phyloP scores from a whole-genome alignment of 148 eudicot species.

The Vaccinium darrowii region DNA sequence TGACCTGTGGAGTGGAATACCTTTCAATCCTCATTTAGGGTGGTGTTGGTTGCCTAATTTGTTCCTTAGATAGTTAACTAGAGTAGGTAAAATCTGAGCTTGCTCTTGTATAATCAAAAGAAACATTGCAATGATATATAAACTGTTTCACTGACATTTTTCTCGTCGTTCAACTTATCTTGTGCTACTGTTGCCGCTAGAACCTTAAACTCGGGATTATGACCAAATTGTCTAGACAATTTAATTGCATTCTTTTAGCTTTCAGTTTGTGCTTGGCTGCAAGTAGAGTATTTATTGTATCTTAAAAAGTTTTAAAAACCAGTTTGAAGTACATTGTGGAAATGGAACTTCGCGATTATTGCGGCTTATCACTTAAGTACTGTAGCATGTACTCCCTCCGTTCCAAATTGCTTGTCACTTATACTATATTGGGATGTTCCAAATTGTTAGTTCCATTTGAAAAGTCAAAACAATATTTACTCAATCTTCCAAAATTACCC shows the following conservation, averaged over 20 bases:
- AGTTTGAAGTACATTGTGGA: not conserved
- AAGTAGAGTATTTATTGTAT: not conserved
- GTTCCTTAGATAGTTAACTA: too few species aligned
- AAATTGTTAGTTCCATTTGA: too few species aligned
- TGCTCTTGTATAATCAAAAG: too few species aligned
- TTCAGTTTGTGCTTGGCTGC: conserved; percentile 1
- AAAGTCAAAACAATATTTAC: too few species aligned
- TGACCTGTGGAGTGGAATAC: not conserved
- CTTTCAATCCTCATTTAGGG: not conserved
- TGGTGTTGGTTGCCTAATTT: too few species aligned
- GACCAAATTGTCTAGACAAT: not conserved
- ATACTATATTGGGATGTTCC: too few species aligned
- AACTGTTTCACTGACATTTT: too few species aligned
- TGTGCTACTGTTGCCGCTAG: not conserved
- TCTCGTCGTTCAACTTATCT: too few species aligned
- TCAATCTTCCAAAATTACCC: too few species aligned
- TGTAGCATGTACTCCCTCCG: not conserved
- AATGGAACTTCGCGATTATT: not conserved
- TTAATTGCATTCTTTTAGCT: not conserved
- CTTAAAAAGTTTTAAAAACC: not conserved
- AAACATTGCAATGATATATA: too few species aligned
- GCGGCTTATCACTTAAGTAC: not conserved
- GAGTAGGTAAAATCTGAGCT: too few species aligned
- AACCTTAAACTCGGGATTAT: not conserved
- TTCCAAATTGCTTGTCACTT: too few species aligned